Conservation (phyloP, 2,329 filamentous ascomycete genomes). For the Nectriaceae sp. region DNA sequence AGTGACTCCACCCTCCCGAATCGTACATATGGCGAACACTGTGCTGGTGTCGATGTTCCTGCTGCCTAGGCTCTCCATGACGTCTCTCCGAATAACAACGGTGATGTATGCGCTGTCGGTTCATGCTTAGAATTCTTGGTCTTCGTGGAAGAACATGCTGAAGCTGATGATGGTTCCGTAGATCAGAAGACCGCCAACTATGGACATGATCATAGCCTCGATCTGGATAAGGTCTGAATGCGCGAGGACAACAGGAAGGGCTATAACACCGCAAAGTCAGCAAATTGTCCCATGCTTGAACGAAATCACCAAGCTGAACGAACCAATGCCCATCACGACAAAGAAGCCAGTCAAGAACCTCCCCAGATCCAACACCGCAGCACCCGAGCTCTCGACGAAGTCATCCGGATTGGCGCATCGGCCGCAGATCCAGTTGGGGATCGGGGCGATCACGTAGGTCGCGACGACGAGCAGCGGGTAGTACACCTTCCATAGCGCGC, state of each 20-base stretch:
- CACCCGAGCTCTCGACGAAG: conserved; percentile 84
- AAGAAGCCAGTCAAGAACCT: conserved; percentile 94
- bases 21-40: conserved; percentile 23
- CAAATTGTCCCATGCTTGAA: not conserved
- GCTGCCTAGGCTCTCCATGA: too few relatives aligned
- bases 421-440: conserved; percentile 95
- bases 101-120: too few relatives aligned
- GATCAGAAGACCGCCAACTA: conserved; percentile 88
- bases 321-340: conserved; percentile 96
- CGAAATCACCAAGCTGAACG: too few relatives aligned
- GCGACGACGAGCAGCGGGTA: conserved; percentile 93
- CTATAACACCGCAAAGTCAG: conserved; percentile 47
- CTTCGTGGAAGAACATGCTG: conserved; percentile 96
- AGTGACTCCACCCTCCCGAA: conserved; percentile 12
- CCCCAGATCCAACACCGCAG: conserved; percentile 87
- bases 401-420: conserved; percentile 91
- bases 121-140: conserved; percentile 83
- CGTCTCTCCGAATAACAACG: too few relatives aligned
- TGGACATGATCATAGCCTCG: conserved; percentile 92
- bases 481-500: conserved; percentile 93
- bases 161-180: conserved; percentile 99
- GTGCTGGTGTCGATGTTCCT: conserved; percentile 3
- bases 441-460: conserved; percentile 88
- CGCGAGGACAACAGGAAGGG: conserved; percentile 83
- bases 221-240: conserved; percentile 81